Evolutionary conservation across 345 rosid genomes (phyloP).

Genomic region (Arabidopsis suecica): DNA sequence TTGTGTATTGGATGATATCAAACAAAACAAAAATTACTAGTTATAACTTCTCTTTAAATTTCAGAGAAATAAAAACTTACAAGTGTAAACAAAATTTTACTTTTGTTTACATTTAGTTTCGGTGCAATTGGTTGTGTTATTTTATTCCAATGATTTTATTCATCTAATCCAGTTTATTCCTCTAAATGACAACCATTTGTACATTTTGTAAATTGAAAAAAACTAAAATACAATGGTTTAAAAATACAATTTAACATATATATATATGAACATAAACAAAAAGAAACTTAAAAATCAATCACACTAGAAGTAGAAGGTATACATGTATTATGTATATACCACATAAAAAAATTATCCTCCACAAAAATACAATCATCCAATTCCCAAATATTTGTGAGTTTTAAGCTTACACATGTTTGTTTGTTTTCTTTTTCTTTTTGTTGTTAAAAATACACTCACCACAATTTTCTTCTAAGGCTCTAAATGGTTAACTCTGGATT

Average conservation of each 20-base stretch:
- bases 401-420: background rate
- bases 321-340: background rate
- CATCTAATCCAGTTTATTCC: too few relatives aligned
- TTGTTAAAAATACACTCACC: background rate
- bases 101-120: too few relatives aligned
- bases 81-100: background rate
- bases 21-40: background rate
- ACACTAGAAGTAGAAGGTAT: background rate
- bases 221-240: background rate
- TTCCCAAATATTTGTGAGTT: constrained; percentile 2
- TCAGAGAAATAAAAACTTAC: background rate
- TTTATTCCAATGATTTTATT: too few relatives aligned
- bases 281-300: background rate
- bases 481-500: background rate
- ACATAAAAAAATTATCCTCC: background rate
- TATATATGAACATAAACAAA: background rate
- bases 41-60: background rate
- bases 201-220: too few relatives aligned
- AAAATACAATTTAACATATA: background rate
- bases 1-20: background rate
- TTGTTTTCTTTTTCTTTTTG: background rate
- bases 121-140: too few relatives aligned
- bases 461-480: background rate
- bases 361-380: background rate
- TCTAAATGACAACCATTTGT: too few relatives aligned